Percentiles rank a stretch among this genome's conserved stretches.
phyloP scores from a whole-genome alignment of 1,139 yeast genomes.

The Geotrichum bryndzae region DNA sequence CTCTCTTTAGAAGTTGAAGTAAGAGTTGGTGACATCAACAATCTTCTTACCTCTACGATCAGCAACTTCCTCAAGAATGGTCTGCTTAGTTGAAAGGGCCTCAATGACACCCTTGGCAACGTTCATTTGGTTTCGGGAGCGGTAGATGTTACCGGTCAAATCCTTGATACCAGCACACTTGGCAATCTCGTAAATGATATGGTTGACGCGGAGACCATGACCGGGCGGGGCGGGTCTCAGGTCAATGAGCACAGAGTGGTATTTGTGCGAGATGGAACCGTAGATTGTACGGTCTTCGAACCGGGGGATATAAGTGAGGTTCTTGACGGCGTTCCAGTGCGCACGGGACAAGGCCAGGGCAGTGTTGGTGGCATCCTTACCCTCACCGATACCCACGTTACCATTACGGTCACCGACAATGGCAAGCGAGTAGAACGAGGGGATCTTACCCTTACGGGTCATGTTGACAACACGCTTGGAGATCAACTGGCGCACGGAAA shows the following conservation, averaged over 20 bases:
- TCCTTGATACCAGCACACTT: constrained; percentile 94
- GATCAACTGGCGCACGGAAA: constrained; percentile 47
- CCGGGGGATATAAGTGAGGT: constrained; percentile 73
- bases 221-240: constrained; percentile 90
- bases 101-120: constrained; percentile 87
- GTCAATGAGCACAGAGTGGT: constrained; percentile 78
- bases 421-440: constrained; percentile 76
- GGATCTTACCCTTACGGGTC: constrained; percentile 90
- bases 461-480: constrained; percentile 81
- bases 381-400: constrained; percentile 93
- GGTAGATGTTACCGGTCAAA: constrained; percentile 82
- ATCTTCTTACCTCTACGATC: constrained; percentile 91
- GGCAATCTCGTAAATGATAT: constrained; percentile 84
- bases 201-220: constrained; percentile 89
- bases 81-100: constrained; percentile 71
- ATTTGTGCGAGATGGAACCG: constrained; percentile 78
- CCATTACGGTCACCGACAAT: constrained; percentile 93
- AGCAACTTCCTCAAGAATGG: constrained; percentile 81
- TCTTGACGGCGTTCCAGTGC: constrained; percentile 90
- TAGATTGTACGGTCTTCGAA: constrained; percentile 87
- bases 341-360: constrained; percentile 78
- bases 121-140: constrained; percentile 91
- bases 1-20: constrained; percentile 41
- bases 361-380: constrained; percentile 77
- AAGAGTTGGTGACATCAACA: constrained; percentile 85